A percentile compares a stretch with the other conserved stretches of the same genome.
Conservation (phyloP, 192 early-diverging fungal genomes). For the Umbelopsis sp. region DNA sequence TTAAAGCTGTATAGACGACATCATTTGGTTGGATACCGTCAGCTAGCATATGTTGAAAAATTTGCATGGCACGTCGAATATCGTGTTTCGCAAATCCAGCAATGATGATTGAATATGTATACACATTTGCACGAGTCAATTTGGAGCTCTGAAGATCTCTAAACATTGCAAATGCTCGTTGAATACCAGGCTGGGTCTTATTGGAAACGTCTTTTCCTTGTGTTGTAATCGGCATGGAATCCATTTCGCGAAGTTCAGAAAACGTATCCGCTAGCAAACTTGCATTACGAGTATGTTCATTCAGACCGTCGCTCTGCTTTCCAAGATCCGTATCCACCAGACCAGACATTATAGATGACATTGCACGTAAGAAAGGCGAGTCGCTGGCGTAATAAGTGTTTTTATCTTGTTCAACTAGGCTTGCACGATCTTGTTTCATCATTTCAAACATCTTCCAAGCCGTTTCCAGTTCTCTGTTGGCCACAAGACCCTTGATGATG, state of each 20-base stretch:
- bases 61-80: constrained; percentile 18
- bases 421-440: not conserved
- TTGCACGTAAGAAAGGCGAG: not conserved
- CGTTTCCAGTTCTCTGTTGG: constrained; percentile 25
- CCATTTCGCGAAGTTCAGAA: not conserved
- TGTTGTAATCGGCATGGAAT: not conserved
- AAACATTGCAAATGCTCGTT: constrained; percentile 8
- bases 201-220: not conserved
- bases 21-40: constrained; percentile 16
- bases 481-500: constrained; percentile 29
- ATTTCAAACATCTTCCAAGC: constrained; percentile 33
- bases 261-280: not conserved
- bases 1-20: constrained; percentile 28
- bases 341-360: constrained; percentile 3
- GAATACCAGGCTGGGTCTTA: not conserved
- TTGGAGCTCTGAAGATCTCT: not conserved
- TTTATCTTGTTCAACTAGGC: constrained; percentile 26
- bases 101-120: constrained; percentile 37
- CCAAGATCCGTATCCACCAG: constrained; percentile 3
- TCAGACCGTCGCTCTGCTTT: not conserved
- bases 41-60: constrained; percentile 29
- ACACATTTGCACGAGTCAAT: constrained; percentile 20
- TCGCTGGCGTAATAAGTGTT: not conserved
- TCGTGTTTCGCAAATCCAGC: constrained; percentile 35
- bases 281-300: not conserved